Conservation (phyloP, 116 monocot genomes). For the Iris pallida region DNA sequence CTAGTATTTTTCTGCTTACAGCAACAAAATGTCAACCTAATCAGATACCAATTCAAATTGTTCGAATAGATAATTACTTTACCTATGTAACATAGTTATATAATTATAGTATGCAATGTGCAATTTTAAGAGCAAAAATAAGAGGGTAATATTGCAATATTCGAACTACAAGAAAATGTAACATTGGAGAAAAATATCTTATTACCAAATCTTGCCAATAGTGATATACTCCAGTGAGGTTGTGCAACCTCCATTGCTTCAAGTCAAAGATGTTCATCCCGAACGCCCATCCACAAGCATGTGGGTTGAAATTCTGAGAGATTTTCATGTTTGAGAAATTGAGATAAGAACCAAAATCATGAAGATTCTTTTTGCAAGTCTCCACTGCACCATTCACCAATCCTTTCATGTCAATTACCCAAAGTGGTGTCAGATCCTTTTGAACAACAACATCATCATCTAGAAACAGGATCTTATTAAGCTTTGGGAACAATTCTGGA, state of each 20-base stretch:
- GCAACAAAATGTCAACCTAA: too few species aligned
- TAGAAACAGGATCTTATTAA: conserved; percentile 72
- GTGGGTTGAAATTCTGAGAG: conserved; percentile 52
- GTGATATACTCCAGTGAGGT: conserved; percentile 68
- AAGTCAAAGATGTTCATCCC: conserved; percentile 87
- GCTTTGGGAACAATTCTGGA: conserved; percentile 70
- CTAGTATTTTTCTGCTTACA: too few species aligned
- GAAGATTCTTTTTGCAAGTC: conserved; percentile 66
- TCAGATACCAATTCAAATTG: too few species aligned
- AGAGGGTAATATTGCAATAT: too few species aligned
- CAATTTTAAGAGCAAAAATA: too few species aligned
- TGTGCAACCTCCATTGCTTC: conserved; percentile 57
- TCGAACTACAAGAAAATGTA: neutral
- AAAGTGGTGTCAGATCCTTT: conserved; percentile 65
- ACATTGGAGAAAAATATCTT: neutral
- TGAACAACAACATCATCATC: conserved; percentile 81
- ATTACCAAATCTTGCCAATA: conserved; percentile 81
- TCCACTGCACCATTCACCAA: conserved; percentile 76
- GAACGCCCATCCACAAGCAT: conserved; percentile 81
- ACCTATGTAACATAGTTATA: too few species aligned
- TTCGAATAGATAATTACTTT: too few species aligned
- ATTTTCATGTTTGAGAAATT: conserved; percentile 68
- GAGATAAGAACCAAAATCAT: conserved; percentile 59
- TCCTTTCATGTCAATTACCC: conserved; percentile 53
- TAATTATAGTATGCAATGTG: too few species aligned